Conservation (phyloP, 768 basidiomycete species). For the Mycena venus region DNA sequence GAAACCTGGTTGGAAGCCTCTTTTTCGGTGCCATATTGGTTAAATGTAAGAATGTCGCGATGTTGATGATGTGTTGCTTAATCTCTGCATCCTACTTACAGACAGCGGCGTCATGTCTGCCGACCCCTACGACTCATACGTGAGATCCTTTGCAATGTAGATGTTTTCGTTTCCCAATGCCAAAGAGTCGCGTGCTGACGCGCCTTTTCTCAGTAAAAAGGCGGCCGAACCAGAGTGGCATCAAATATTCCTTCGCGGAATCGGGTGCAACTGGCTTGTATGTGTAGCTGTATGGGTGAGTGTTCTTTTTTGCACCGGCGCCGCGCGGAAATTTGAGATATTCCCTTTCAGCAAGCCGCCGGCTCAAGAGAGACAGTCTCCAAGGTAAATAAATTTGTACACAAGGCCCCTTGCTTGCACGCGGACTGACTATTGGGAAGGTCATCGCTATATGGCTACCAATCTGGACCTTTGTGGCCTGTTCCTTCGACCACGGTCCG, state of each 20-base stretch:
- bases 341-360: conserved; percentile 69
- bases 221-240: conserved; percentile 77
- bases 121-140: conserved; percentile 69
- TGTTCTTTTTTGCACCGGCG: neutral
- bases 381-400: conserved; percentile 56
- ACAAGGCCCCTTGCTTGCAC: neutral
- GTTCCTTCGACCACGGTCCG: conserved; percentile 78
- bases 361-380: conserved; percentile 77
- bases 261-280: conserved; percentile 85
- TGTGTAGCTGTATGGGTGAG: conserved; percentile 81
- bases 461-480: conserved; percentile 83
- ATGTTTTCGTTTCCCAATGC: conserved; percentile 41
- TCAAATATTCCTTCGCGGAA: conserved; percentile 80
- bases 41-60: conserved; percentile 62
- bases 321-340: neutral
- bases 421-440: conserved; percentile 40
- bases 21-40: conserved; percentile 79
- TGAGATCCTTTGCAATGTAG: conserved; percentile 70
- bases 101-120: conserved; percentile 72
- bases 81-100: conserved; percentile 42
- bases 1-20: conserved; percentile 76
- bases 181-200: neutral
- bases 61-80: neutral
- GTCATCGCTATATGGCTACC: conserved; percentile 79
- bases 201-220: conserved; percentile 60